Conservation (phyloP, 2,329 filamentous ascomycete species). For the Penicillium sumatraense region DNA sequence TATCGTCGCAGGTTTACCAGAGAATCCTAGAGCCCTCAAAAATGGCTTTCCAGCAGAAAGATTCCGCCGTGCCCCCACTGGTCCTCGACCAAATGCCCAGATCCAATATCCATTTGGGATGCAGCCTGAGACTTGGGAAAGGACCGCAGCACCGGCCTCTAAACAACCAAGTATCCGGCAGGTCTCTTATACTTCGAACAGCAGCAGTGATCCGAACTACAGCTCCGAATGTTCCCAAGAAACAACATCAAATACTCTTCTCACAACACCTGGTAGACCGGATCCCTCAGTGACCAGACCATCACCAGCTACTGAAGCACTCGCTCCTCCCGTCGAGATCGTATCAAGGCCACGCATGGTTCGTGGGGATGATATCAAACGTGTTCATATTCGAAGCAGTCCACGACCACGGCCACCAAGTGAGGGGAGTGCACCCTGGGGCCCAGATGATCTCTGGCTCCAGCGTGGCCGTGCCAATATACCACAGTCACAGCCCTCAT, state of each 20-base stretch:
- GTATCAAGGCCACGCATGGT: constrained; percentile 39
- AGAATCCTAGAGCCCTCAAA: constrained; percentile 42
- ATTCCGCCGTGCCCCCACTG: constrained; percentile 12
- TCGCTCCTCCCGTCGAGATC: constrained; percentile 34
- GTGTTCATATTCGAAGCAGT: constrained; percentile 36
- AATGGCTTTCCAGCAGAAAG: constrained; percentile 28
- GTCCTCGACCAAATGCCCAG: constrained; percentile 10
- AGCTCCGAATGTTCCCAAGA: constrained; percentile 10
- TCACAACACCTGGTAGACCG: constrained; percentile 7
- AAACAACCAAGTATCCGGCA: constrained; percentile 1
- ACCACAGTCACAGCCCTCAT: neutral
- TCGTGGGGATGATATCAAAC: constrained; percentile 37
- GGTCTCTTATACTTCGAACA: constrained; percentile 13
- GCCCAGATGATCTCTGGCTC: constrained; percentile 36
- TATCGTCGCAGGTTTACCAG: constrained; percentile 35
- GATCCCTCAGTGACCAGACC: constrained; percentile 10
- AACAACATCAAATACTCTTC: constrained; percentile 8
- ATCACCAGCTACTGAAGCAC: constrained; percentile 9
- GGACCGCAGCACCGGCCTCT: constrained; percentile 11
- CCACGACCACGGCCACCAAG: constrained; percentile 31
- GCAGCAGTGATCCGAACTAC: constrained; percentile 13
- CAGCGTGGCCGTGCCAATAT: constrained; percentile 16
- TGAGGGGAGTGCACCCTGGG: constrained; percentile 30
- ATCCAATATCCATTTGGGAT: neutral
- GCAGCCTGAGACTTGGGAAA: neutral